Percentiles rank a stretch among this genome's conserved stretches.
Evolutionary conservation across 305 asterid species (phyloP).

Genomic region (Rubia balearica): DNA sequence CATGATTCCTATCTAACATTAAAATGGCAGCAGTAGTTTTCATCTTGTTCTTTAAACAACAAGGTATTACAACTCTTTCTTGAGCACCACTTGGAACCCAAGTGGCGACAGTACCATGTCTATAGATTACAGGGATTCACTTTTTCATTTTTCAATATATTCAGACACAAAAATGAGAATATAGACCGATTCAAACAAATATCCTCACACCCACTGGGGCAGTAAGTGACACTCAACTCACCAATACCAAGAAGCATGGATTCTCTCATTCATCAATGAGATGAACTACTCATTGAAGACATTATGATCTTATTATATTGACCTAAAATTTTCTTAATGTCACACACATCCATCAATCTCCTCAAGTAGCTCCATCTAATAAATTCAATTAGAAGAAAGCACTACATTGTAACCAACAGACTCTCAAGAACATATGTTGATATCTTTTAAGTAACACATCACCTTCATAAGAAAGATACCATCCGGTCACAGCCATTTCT

Average conservation of each 20-base stretch:
- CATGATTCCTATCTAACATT: background rate
- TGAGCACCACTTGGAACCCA: slow-evolving; percentile 3
- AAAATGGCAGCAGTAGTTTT: background rate
- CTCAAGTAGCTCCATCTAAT: background rate
- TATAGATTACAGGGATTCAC: background rate
- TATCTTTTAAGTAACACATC: background rate
- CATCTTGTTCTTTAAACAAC: background rate
- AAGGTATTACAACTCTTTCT: background rate
- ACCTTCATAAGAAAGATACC: background rate
- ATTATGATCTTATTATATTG: background rate
- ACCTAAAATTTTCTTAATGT: too few species aligned
- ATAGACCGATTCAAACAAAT: background rate
- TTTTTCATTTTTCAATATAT: background rate
- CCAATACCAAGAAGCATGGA: background rate
- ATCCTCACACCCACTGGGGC: background rate
- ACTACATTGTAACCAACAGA: background rate
- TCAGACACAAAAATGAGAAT: background rate
- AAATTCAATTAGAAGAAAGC: background rate
- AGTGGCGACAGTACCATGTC: background rate
- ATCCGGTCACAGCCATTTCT: background rate
- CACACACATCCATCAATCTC: background rate
- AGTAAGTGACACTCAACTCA: background rate
- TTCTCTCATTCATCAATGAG: background rate
- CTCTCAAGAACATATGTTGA: background rate
- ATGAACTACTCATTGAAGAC: background rate